Conservation (phyloP, 495 filamentous ascomycete genomes). For the Clohesyomyces aquaticus region DNA sequence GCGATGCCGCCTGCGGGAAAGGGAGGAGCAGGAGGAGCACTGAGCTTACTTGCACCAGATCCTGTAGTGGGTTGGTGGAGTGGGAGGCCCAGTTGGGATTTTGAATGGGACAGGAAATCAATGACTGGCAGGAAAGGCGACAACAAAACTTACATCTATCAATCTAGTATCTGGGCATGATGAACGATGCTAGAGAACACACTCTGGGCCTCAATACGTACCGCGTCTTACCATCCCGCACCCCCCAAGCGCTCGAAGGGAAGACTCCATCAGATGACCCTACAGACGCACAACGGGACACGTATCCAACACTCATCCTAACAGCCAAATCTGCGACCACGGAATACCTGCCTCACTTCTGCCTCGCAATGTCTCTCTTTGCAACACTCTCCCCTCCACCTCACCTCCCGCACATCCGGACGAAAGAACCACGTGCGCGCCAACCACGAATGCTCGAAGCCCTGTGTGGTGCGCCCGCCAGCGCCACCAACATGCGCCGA, state of each 20-base stretch:
- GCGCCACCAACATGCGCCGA: conserved; percentile 32
- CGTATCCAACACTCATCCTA: neutral
- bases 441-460: neutral
- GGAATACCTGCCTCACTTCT: conserved; percentile 13
- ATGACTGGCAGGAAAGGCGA: neutral
- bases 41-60: neutral
- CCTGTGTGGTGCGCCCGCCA: neutral
- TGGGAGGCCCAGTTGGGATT: neutral
- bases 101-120: neutral
- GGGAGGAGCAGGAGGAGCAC: neutral
- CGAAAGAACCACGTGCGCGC: conserved; percentile 1
- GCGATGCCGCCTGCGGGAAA: neutral
- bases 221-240: neutral
- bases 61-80: neutral
- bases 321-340: conserved; percentile 23
- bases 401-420: neutral
- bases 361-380: conserved; percentile 33
- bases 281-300: neutral
- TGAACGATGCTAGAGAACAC: neutral
- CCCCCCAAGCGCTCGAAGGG: neutral
- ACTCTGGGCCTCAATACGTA: neutral
- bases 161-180: too few species aligned
- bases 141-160: neutral
- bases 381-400: conserved; percentile 3
- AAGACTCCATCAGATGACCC: neutral